Evolutionary conservation across 139 green algal genomes (phyloP).

Genomic region (Astrephomene gubernaculifera): DNA sequence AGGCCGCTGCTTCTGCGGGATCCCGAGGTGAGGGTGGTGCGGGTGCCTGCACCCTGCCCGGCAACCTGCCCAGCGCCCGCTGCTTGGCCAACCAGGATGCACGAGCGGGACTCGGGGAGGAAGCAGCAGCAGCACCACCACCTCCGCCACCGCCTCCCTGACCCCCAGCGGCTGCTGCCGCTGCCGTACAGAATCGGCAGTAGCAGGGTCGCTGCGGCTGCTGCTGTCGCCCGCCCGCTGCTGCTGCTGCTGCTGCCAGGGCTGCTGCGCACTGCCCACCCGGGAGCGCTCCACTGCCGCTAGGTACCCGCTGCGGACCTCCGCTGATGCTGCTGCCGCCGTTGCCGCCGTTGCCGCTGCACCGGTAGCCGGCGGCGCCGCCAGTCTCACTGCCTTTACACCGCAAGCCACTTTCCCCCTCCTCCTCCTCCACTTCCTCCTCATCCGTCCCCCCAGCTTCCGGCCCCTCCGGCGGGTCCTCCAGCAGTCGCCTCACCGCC

Average conservation of each 20-base stretch:
- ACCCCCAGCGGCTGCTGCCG: neutral
- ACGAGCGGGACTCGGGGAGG: neutral
- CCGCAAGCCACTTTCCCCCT: too few relatives aligned
- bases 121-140: neutral
- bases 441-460: too few relatives aligned
- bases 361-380: too few relatives aligned
- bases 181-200: conserved; percentile 8
- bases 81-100: conserved; percentile 22
- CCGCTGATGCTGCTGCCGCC: neutral
- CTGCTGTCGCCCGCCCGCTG: neutral
- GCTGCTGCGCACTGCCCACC: too few relatives aligned
- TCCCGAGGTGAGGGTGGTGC: neutral
- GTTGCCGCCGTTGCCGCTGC: neutral
- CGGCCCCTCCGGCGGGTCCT: too few relatives aligned
- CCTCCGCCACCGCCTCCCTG: neutral
- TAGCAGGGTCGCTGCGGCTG: neutral
- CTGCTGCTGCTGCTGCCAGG: neutral
- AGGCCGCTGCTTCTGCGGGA: neutral
- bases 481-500: conserved; percentile 6
- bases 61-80: neutral
- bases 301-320: neutral
- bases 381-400: too few relatives aligned
- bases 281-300: too few relatives aligned
- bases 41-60: neutral
- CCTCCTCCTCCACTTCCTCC: too few relatives aligned